Base-by-base conservation (phyloP, 257 asterid species). In the Solanum virginianum region DNA sequence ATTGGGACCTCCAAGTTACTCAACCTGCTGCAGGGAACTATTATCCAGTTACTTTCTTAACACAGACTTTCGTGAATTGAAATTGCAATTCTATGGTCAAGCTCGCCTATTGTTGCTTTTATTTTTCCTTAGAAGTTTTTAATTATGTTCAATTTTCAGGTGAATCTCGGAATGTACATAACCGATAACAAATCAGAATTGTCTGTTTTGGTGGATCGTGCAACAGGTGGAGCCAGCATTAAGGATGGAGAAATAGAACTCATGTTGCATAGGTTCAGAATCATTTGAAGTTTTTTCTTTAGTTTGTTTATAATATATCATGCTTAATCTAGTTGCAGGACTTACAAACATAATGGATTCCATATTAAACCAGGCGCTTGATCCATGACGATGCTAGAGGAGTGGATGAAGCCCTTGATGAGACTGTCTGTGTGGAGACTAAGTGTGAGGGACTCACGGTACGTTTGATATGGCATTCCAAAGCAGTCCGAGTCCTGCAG, bases 1-100 rank as follows among this genome's bases (percentile, higher is more conserved):
- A 94, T 86, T 95, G 98, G 98, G 89, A 94, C 80, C 94, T 95
- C 88, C 87, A 85, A 57, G 97, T 94, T 89, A 91, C 97, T 80
- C 95, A 95, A 90, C 98, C 98, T 39, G 95, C 93, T 32, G 98
- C 99, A 10, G 99, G 99, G 82, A 95, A 95, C 85, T 94, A 95
- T 87, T 95, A 93, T 89, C 99, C 99, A 60, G 98, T 95, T 90
- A 91, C 85, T 83, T 22, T 83, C 84, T 85, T 54, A 16, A 75
- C 88, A 14, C 39, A 56, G 3, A 26, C 16, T 24, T 26, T 9
- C 54, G 79, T n/a, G 45, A 71, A 57, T 16, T 15, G 18, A 20
- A 45, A 17, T 80, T 32, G 29, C 81, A 45, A 18, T 71, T 70
- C 24, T 56, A 12, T 26, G 36, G 49, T 74, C 36, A 5, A 74